phyloP scores from a whole-genome alignment of 2,329 filamentous ascomycete species.

The Paecilomyces niveus region DNA sequence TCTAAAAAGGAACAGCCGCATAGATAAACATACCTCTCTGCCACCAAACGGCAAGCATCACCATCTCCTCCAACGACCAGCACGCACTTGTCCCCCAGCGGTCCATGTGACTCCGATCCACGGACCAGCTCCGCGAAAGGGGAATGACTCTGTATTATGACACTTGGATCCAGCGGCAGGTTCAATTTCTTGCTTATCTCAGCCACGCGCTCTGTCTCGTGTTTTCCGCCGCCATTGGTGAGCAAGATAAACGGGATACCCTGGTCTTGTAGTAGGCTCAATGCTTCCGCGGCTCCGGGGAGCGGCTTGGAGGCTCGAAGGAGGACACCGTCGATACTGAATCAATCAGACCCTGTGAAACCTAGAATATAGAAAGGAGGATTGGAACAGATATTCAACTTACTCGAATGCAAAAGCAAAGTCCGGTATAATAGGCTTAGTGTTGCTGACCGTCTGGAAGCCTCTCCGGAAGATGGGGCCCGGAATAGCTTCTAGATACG shows the following conservation, averaged over 20 bases:
- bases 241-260: constrained; percentile 87
- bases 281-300: constrained; percentile 66
- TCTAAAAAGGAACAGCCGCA: background rate
- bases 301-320: constrained; percentile 74
- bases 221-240: constrained; percentile 89
- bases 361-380: background rate
- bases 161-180: constrained; percentile 56
- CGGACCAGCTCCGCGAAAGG: constrained; percentile 69
- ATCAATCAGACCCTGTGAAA: background rate
- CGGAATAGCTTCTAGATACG: constrained; percentile 9
- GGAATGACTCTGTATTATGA: constrained; percentile 86
- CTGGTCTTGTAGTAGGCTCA: constrained; percentile 65
- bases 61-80: constrained; percentile 66
- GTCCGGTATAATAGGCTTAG: constrained; percentile 23
- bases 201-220: constrained; percentile 64
- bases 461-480: constrained; percentile 10
- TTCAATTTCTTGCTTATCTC: constrained; percentile 62
- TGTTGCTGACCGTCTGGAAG: constrained; percentile 21
- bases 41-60: constrained; percentile 62
- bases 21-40: constrained; percentile 48
- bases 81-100: constrained; percentile 59
- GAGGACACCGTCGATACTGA: constrained; percentile 87
- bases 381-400: constrained; percentile 9
- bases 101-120: constrained; percentile 46
- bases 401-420: constrained; percentile 43